Conservation (phyloP, 2,329 filamentous ascomycete species). For the Sarocladiaceae sp. region DNA sequence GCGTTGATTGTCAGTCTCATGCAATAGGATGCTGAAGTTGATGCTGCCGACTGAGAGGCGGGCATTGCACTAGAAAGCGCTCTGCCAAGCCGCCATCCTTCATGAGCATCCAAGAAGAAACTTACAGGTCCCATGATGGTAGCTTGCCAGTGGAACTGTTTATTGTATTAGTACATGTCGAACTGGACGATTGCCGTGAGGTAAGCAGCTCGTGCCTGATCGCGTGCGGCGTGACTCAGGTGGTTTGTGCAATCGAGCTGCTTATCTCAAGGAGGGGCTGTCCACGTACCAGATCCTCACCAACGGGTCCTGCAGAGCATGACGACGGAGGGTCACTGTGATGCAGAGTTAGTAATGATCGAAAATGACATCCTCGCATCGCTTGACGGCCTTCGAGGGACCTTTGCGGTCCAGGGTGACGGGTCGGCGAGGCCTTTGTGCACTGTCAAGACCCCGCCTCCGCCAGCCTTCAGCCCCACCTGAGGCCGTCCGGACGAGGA, state of each 20-base stretch:
- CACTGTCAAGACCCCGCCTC: slow-evolving; percentile 12
- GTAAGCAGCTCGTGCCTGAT: background rate
- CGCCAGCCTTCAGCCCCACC: slow-evolving; percentile 11
- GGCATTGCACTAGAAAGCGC: background rate
- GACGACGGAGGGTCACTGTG: slow-evolving; percentile 93
- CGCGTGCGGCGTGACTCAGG: slow-evolving; percentile 2
- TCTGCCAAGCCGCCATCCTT: slow-evolving; percentile 1
- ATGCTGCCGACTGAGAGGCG: background rate
- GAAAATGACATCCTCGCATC: slow-evolving; percentile 17
- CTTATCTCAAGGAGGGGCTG: slow-evolving; percentile 17
- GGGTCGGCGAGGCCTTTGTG: slow-evolving; percentile 8
- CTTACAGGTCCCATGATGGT: slow-evolving; percentile 99
- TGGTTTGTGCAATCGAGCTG: slow-evolving; percentile 9
- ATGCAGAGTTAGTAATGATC: slow-evolving; percentile 21
- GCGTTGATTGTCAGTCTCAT: slow-evolving; percentile 22
- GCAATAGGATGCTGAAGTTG: background rate
- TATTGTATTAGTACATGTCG: slow-evolving; percentile 17
- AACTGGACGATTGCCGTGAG: background rate
- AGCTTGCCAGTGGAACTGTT: slow-evolving; percentile 98
- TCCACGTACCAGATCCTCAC: slow-evolving; percentile 88
- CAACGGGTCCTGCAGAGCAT: slow-evolving; percentile 93
- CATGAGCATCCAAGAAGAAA: slow-evolving; percentile 13
- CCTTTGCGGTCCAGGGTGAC: slow-evolving; percentile 10
- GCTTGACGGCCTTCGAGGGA: no score
- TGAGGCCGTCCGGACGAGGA: slow-evolving; percentile 5